Evolutionary conservation across 2,329 filamentous ascomycete species (phyloP), one percentile per base, ranked within the genome.

Genomic region (Colletotrichum higginsianum): DNA sequence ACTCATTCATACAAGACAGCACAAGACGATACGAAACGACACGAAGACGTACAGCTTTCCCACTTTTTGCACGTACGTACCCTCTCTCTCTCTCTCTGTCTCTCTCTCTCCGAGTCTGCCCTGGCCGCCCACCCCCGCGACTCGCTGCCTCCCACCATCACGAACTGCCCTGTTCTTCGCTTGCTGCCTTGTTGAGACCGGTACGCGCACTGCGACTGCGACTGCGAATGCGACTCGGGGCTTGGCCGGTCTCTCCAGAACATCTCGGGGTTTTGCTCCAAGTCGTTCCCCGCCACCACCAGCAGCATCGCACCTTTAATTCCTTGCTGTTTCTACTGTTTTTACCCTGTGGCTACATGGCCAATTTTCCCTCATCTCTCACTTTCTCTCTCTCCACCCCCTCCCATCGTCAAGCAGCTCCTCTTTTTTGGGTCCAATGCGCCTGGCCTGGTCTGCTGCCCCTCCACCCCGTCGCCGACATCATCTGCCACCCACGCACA

Each of bases 391-490:
- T 21, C n/a, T n/a, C 21, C 49, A n/a, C 15, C 57, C 67, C 64
- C 65, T 57, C 63, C 65, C 65, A 64, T 64, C 50, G 55, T 69
- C 65, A 68, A 68, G 62, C 65, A 71, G 58, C 69, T 71, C 69
- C 69, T 71, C 65, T 71, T 71, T 71, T 71, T 53, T 62, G 44
- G 57, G 52, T 42, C 61, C 61, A 57, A 71, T 71, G 69, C 69
- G 69, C 69, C 69, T 30, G 30, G 30, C 30, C 30, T 30, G 30
- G 6, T 30, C 30, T 4, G 30, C 30, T 65, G 69, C 69, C 69
- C 68, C 69, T 71, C 68, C 58, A 68, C 58, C 64, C 65, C 69
- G 53, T 60, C 58, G 65, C 46, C 65, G 69, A 68, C 65, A 68
- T 60, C 69, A 69, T 38, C 38, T 53, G 58, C 38, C 64, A 67